Evolutionary conservation across 805 yeast species (phyloP).

Genomic region (Kodamaea fukazawae): DNA sequence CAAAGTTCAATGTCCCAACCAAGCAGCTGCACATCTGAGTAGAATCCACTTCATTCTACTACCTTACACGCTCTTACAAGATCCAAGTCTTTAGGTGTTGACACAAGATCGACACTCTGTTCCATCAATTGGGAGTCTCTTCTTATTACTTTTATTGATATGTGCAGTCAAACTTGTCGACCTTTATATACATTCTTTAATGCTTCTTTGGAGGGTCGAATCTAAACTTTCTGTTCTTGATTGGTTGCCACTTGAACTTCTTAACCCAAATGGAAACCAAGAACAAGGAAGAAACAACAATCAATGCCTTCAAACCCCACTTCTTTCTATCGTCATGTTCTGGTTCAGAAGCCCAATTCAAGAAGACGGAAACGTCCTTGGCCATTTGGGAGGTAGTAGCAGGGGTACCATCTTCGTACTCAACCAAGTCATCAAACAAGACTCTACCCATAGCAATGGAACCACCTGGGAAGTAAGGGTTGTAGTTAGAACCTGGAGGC

Average conservation of each 20-base stretch:
- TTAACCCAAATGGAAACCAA: slow-evolving; percentile 86
- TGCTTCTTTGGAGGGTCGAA: slow-evolving; percentile 85
- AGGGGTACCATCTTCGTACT: slow-evolving; percentile 98
- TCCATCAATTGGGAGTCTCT: too few species aligned
- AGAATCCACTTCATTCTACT: too few species aligned
- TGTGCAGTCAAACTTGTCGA: too few species aligned
- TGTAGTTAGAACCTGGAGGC: slow-evolving; percentile 94
- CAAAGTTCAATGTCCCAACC: too few species aligned
- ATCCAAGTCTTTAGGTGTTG: too few species aligned
- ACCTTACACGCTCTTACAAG: too few species aligned
- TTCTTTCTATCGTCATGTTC: slow-evolving; percentile 98
- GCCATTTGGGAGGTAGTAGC: slow-evolving; percentile 99
- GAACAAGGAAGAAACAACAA: slow-evolving; percentile 75
- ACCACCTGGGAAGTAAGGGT: slow-evolving; percentile 99
- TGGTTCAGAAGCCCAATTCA: slow-evolving; percentile 98
- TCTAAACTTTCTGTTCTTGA: slow-evolving; percentile 91
- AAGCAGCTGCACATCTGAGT: too few species aligned
- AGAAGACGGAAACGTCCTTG: slow-evolving; percentile 92
- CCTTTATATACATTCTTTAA: slow-evolving; percentile 2
- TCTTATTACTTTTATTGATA: too few species aligned
- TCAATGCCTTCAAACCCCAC: slow-evolving; percentile 89
- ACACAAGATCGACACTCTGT: too few species aligned
- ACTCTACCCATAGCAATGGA: slow-evolving; percentile 99
- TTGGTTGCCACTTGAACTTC: slow-evolving; percentile 96
- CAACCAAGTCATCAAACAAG: slow-evolving; percentile 93